Percentiles rank a stretch among this genome's conserved stretches.
phyloP scores from a whole-genome alignment of 306 rosid species.

The Casuarina cunninghamiana region DNA sequence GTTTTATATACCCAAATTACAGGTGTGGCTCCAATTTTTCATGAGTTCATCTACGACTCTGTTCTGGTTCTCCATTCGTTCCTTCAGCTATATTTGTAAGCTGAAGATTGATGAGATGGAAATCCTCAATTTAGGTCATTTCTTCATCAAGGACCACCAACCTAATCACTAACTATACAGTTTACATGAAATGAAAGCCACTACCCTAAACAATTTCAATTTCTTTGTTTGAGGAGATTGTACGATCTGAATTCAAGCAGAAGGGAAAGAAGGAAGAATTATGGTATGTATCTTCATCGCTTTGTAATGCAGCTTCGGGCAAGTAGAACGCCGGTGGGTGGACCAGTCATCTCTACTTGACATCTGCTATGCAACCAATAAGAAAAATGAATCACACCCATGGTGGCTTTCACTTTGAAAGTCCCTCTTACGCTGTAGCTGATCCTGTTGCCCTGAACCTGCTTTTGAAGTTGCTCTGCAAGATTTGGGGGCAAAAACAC shows the following conservation, averaged over 20 bases:
- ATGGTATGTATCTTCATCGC: conserved; percentile 39
- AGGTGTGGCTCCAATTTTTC: not conserved
- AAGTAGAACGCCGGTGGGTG: conserved; percentile 73
- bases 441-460: conserved; percentile 63
- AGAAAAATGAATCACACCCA: conserved; percentile 62
- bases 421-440: conserved; percentile 66
- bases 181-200: not conserved
- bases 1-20: not conserved
- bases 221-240: not conserved
- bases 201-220: not conserved
- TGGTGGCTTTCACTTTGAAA: conserved; percentile 59
- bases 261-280: conserved; percentile 6
- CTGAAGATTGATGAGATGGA: not conserved
- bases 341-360: conserved; percentile 83
- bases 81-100: not conserved
- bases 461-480: conserved; percentile 63
- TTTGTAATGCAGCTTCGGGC: conserved; percentile 66
- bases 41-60: no score
- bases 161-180: not conserved
- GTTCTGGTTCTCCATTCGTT: not conserved
- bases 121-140: not conserved
- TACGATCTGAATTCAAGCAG: conserved; percentile 19
- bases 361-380: conserved; percentile 70
- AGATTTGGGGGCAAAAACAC: conserved; percentile 78
- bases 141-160: not conserved